Evolutionary conservation across 331 rosid genomes (phyloP).

Genomic region (Stylosanthes scabra): DNA sequence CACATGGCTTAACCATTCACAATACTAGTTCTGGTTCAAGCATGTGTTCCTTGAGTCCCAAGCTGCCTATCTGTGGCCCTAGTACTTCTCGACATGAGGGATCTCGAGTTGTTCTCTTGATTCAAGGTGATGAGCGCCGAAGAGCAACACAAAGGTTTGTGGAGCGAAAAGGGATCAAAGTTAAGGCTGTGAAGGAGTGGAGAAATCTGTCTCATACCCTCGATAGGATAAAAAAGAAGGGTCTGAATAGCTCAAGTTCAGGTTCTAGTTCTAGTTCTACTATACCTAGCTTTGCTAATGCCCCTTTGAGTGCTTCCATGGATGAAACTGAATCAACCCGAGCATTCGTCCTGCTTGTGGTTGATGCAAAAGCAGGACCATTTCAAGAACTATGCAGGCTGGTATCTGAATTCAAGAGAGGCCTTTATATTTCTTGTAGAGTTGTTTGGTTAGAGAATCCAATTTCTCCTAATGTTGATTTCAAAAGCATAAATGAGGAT

Average conservation of each 20-base stretch:
- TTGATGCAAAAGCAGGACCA: constrained; percentile 66
- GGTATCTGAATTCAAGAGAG: constrained; percentile 57
- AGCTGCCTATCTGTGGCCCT: constrained; percentile 10
- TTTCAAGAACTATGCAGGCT: constrained; percentile 45
- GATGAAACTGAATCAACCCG: constrained; percentile 44
- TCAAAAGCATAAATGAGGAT: constrained; percentile 19
- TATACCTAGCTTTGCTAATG: constrained; percentile 12
- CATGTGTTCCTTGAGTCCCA: constrained; percentile 44
- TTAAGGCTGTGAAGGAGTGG: constrained; percentile 52
- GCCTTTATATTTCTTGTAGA: constrained; percentile 50
- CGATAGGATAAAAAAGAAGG: constrained; percentile 47
- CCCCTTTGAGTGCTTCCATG: constrained; percentile 36
- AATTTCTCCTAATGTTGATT: neutral
- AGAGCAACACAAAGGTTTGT: constrained; percentile 55
- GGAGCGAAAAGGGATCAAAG: constrained; percentile 68
- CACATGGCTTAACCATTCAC: neutral
- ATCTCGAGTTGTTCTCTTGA: constrained; percentile 64
- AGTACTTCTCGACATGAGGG: constrained; percentile 46
- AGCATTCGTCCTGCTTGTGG: constrained; percentile 57
- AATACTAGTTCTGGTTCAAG: constrained; percentile 23
- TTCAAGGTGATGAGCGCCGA: constrained; percentile 48
- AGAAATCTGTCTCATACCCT: constrained; percentile 54
- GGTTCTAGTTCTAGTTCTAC: constrained; percentile 41
- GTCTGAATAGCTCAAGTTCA: constrained; percentile 45
- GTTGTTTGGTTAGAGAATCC: constrained; percentile 84